Evolutionary conservation across 148 eudicot species (phyloP).

Genomic region (Chenopodium quinoa): DNA sequence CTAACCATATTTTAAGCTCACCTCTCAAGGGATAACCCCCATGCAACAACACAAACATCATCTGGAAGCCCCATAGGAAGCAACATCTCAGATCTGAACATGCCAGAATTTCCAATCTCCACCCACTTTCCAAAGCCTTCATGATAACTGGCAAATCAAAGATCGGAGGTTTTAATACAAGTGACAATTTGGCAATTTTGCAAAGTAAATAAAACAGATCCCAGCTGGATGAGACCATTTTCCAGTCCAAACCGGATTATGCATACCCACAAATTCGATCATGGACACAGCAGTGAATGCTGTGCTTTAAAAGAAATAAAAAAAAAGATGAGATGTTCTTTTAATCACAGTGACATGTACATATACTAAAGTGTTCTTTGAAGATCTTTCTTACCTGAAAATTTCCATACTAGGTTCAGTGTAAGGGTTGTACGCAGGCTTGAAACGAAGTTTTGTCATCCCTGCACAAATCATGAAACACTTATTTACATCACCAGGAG

Average conservation of each 20-base stretch:
- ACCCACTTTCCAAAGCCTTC: slow-evolving; percentile 91
- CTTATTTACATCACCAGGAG: background rate
- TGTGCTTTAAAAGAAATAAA: too few species aligned
- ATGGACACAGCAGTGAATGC: too few species aligned
- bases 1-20: slow-evolving; percentile 8
- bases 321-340: too few species aligned
- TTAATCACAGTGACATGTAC: too few species aligned
- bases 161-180: background rate
- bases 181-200: background rate
- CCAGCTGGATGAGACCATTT: background rate
- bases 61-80: slow-evolving; percentile 97
- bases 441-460: slow-evolving; percentile 80
- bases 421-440: slow-evolving; percentile 95
- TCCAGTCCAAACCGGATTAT: background rate
- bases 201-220: background rate
- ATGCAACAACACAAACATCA: slow-evolving; percentile 92
- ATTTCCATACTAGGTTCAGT: slow-evolving; percentile 99
- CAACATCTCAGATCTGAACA: slow-evolving; percentile 96
- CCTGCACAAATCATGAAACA: slow-evolving; percentile 40
- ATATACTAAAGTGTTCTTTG: background rate
- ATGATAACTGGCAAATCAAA: slow-evolving; percentile 57
- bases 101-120: slow-evolving; percentile 89
- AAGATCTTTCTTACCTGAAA: slow-evolving; percentile 53
- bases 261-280: too few species aligned
- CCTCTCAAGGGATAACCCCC: slow-evolving; percentile 99